Conservation (phyloP, 306 rosid species). For the Lotus japonicus region DNA sequence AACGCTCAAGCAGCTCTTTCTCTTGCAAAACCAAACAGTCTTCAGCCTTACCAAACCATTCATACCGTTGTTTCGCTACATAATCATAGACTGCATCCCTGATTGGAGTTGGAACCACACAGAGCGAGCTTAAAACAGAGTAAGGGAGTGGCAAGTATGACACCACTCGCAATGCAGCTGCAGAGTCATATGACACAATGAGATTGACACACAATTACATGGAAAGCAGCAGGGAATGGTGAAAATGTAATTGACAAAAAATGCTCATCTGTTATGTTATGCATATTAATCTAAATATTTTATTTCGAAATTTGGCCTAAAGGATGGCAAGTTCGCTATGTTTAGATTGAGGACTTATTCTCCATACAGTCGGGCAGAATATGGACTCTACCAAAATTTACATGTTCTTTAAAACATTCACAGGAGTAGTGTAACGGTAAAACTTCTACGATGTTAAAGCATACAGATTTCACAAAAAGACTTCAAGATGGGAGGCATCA, state of each 20-base stretch:
- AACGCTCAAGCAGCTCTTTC: conserved; percentile 67
- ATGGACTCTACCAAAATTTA: background rate
- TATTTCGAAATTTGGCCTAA: background rate
- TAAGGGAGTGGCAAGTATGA: conserved; percentile 74
- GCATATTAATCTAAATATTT: background rate
- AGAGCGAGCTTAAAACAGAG: conserved; percentile 49
- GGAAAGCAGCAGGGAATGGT: background rate
- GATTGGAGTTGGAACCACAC: conserved; percentile 56
- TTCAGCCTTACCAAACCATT: conserved; percentile 59
- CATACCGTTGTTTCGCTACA: conserved; percentile 48
- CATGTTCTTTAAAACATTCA: background rate
- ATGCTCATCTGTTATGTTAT: background rate
- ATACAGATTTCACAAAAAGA: background rate
- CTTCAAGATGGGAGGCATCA: background rate
- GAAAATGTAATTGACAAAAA: conserved; percentile 5
- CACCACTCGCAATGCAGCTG: conserved; percentile 69
- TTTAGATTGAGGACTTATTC: background rate
- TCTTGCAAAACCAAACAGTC: conserved; percentile 60
- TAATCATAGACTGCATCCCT: conserved; percentile 60
- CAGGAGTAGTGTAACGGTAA: too few relatives aligned
- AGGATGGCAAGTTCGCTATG: background rate
- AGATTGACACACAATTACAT: conserved; percentile 13
- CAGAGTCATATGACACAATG: conserved; percentile 25
- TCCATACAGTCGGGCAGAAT: background rate
- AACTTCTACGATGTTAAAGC: background rate